These are phyloP conservation scores for Mycena alexandri DNA, from an alignment of 768 basidiomycete genomes.

Conservation along the genomic window DNA sequence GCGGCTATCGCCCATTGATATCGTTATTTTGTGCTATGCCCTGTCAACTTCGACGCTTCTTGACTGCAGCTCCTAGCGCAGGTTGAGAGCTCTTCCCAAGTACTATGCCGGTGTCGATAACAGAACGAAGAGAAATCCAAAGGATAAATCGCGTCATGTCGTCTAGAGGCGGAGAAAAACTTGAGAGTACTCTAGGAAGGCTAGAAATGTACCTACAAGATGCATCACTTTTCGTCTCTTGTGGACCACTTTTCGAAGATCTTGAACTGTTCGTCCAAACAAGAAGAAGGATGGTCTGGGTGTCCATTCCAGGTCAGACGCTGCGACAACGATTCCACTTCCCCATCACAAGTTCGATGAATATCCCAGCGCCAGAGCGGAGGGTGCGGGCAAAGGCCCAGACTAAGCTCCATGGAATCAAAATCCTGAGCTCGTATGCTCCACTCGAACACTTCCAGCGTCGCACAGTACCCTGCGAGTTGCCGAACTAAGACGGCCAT, in stretches of 20 bases:
- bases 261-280: background rate
- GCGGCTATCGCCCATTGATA: background rate
- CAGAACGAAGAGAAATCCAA: no score
- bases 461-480: background rate
- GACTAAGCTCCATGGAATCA: background rate
- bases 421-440: constrained; percentile 4
- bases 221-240: constrained; percentile 6
- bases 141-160: no score
- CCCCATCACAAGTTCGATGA: background rate
- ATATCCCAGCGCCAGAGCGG: constrained; percentile 14
- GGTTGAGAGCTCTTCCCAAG: no score
- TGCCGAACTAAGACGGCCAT: background rate
- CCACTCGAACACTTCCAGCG: constrained; percentile 23
- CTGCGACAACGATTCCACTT: background rate
- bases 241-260: background rate
- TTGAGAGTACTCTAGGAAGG: no score
- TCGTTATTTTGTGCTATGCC: background rate
- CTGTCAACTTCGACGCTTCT: no score
- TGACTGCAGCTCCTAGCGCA: no score
- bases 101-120: no score
- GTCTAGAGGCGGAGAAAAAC: no score
- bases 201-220: background rate
- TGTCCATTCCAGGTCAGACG: constrained; percentile 12
- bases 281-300: constrained; percentile 5
- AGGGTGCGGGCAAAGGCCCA: background rate